Base-by-base conservation (phyloP, 2,329 filamentous ascomycete genomes). In the Ilyonectria destructans region DNA sequence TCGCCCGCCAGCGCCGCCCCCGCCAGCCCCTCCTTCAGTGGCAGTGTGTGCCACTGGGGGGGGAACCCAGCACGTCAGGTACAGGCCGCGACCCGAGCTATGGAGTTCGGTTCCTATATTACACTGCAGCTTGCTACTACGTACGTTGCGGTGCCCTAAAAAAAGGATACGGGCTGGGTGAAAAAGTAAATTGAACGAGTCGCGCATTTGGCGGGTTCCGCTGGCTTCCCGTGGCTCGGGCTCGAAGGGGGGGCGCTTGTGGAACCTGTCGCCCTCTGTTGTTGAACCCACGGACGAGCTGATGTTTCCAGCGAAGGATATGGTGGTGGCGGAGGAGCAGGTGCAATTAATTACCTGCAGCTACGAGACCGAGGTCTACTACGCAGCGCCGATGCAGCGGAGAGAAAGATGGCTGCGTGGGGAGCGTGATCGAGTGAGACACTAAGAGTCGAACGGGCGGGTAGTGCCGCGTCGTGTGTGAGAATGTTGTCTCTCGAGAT, bases 381-480 rank as follows among this genome's bases (percentile, higher is more conserved):
- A 8, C 10, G 10, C n/a, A 21, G 19, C 31, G 51, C 12, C 29
- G 51, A 54, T 51, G 26, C 56, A 31, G 13, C 31, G 31, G 12
- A 26, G 49, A 35, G 29, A 35, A 17, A 9, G 10, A 23, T 52
- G 17, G 35, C 46, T 10, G 45, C 33, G 57, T 49, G 51, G 51
- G 51, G 51, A 33, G 31, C 6, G 29, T 10, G 29, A 54, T 15
- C 10, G 19, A 35, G 15, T 54, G 21, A 66, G 63, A 66, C 63
- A 66, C 63, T 66, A 66, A 58, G 19, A 45, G n/a, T 45, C 49
- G 48, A 52, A 61, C 29, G 58, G 52, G 35, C 63, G 63, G 63
- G 63, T 54, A 58, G 58, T 66, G 63, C 63, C 63, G 63, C 43
- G 43, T 61, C 58, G n/a, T 61, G 52, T 66, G 49, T 55, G 49